These are phyloP conservation scores for Silene latifolia DNA, from an alignment of 148 eudicot genomes.

Conservation along the genomic window DNA sequence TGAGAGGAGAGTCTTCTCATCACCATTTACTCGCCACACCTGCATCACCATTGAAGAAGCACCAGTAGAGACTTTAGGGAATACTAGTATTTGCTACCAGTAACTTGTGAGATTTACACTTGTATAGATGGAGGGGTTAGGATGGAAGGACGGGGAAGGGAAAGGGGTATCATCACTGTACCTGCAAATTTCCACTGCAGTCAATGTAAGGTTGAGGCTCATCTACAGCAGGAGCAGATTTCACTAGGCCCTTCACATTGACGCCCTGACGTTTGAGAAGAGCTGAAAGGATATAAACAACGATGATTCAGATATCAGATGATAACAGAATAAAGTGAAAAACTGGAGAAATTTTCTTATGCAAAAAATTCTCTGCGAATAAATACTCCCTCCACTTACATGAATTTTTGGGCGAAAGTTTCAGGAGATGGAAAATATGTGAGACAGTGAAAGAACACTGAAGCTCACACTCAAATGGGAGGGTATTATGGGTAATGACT, in stretches of 20 bases:
- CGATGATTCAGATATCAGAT: constrained; percentile 9
- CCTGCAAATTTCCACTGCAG: constrained; percentile 97
- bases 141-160: no score
- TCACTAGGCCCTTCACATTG: constrained; percentile 89
- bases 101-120: no score
- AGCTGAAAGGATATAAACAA: constrained; percentile 43
- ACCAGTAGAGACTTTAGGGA: neutral
- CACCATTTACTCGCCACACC: constrained; percentile 93
- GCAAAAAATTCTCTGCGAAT: neutral
- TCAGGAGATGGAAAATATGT: no score
- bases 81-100: neutral
- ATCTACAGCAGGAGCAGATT: constrained; percentile 82
- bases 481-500: no score
- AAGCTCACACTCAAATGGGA: no score
- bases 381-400: neutral
- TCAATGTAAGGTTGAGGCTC: constrained; percentile 82
- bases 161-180: constrained; percentile 13
- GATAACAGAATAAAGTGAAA: neutral
- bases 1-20: constrained; percentile 67
- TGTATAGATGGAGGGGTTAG: no score
- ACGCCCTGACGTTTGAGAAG: constrained; percentile 94
- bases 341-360: neutral
- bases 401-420: no score
- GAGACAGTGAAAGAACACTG: no score
- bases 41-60: constrained; percentile 28